These are phyloP conservation scores for Laburnicola sp. DNA, from an alignment of 2,329 filamentous ascomycete species.

Conservation along the genomic window DNA sequence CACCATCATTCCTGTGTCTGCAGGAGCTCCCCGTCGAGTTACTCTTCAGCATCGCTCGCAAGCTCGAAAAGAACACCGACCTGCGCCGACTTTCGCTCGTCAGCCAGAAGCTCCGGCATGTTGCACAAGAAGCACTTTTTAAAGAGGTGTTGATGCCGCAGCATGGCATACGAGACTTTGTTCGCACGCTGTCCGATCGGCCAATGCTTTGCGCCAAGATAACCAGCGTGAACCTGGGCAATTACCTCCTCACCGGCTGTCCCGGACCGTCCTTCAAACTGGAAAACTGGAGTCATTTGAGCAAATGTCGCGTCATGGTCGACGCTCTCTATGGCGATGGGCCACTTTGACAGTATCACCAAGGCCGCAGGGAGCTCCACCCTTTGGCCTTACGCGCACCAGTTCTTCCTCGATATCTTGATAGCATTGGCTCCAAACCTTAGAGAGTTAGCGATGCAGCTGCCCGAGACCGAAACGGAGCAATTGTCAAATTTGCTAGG, in stretches of 20 bases:
- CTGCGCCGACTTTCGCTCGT: conserved; percentile 16
- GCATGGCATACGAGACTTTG: conserved; percentile 15
- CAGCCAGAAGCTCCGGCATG: conserved; percentile 12
- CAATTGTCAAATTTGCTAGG: background rate
- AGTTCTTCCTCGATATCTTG: conserved; percentile 18
- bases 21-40: conserved; percentile 6
- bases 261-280: background rate
- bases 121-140: conserved; percentile 20
- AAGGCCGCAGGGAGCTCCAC: background rate
- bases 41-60: conserved; percentile 2
- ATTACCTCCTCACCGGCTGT: conserved; percentile 11
- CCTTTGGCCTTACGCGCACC: conserved; percentile 8
- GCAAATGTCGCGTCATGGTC: conserved; percentile 1
- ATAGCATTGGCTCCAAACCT: conserved; percentile 17
- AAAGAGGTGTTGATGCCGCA: conserved; percentile 14
- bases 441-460: conserved; percentile 14
- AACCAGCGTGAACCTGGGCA: conserved; percentile 16
- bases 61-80: conserved; percentile 1
- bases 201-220: conserved; percentile 16
- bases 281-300: conserved; percentile 2
- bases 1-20: background rate
- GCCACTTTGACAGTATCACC: background rate
- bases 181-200: conserved; percentile 12
- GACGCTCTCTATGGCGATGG: conserved; percentile 4
- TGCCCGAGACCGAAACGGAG: conserved; percentile 5